Percentiles rank a stretch among this genome's conserved stretches.
Evolutionary conservation across 2,329 filamentous ascomycete species (phyloP).

Genomic region (Fusarium begoniae): DNA sequence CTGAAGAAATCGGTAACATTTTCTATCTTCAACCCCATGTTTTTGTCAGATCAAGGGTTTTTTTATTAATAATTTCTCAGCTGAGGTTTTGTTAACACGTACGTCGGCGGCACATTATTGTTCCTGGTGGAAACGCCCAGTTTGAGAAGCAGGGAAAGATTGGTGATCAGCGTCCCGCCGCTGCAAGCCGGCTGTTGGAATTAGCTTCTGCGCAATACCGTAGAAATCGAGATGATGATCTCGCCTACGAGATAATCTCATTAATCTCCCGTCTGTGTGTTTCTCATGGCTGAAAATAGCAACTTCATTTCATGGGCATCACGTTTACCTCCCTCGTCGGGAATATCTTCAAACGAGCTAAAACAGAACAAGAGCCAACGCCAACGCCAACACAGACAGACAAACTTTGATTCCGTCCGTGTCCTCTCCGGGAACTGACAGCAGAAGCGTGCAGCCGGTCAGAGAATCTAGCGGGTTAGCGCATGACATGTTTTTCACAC

Average conservation of each 20-base stretch:
- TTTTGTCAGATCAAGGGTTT: background rate
- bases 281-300: conserved; percentile 35
- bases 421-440: conserved; percentile 29
- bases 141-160: conserved; percentile 26
- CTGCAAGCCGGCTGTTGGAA: conserved; percentile 9
- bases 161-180: conserved; percentile 30
- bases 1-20: background rate
- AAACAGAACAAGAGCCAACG: conserved; percentile 1
- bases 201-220: conserved; percentile 3
- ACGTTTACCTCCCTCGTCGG: conserved; percentile 5
- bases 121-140: conserved; percentile 9
- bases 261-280: background rate
- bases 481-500: conserved; percentile 25
- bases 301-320: background rate
- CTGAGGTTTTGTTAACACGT: background rate
- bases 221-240: conserved; percentile 18
- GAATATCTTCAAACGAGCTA: conserved; percentile 28
- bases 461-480: conserved; percentile 30
- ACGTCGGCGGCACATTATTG: conserved; percentile 20
- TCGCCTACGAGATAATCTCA: conserved; percentile 34
- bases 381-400: background rate
- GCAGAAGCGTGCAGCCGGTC: conserved; percentile 34
- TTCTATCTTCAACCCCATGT: background rate
- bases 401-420: background rate
- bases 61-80: background rate